Base-by-base conservation (phyloP, 1,284 basidiomycete species). In the Rhizopogon hawkerae region DNA sequence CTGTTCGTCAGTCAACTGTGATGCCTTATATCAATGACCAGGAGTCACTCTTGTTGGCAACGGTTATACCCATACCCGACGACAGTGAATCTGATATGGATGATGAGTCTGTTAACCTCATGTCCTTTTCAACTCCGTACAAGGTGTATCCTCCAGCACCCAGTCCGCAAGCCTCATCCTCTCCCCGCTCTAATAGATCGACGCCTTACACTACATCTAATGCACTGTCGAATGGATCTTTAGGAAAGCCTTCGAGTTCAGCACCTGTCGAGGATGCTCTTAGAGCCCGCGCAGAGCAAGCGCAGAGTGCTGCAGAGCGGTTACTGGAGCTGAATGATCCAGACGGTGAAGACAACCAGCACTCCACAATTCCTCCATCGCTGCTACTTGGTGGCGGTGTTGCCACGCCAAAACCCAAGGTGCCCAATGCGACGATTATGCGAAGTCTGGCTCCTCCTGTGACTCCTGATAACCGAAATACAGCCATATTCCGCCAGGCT, bases 281-380 rank as follows among this genome's bases (percentile, higher is more conserved):
- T 56, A 78, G 83, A 39, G 89, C 88, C 1, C 80, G 89, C 52
- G 91, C 90, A 2, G 87, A 88, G 55, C 91, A 93, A 61, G 92
- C 90, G 0, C 84, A 92, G 60, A 90, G 87, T 59, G 87, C 91
- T 5, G 92, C 89, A 1, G 82, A 89, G 61, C 76, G 85, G 50
- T 68, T 93, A 35, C 65, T 92, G 42, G 89, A 91, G 62, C 72
- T 91, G 18, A 83, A 86, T 16, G 85, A 89, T 54, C 77, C 83
- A 13, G 85, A 88, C 47, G 80, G 79, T 29, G 81, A 84, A 46
- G 70, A 63, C 36, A 57, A 66, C 47, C 71, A 68, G 46, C 69
- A 77, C 51, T 74, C 77, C n/a, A 67, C 72, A 13, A 73, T 83
- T 11, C 79, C 81, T 1, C 61, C 71, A 16, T 79, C 81, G 0